Evolutionary conservation across 495 filamentous ascomycete species (phyloP).

Genomic region (Antarctomyces pellizariae): DNA sequence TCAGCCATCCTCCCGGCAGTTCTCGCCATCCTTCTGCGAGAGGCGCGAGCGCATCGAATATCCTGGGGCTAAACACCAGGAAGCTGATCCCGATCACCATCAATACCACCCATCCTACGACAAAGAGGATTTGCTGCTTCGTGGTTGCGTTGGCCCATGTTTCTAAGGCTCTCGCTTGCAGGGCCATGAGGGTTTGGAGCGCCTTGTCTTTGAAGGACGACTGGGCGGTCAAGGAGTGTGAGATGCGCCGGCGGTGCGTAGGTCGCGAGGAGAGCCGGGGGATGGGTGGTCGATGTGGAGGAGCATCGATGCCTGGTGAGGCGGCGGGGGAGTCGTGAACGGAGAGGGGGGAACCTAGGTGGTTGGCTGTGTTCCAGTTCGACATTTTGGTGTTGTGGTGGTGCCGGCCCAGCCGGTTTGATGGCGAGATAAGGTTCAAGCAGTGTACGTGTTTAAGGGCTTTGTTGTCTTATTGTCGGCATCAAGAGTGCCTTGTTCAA

Average conservation of each 20-base stretch:
- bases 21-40: slow-evolving; percentile 50
- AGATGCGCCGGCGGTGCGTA: slow-evolving; percentile 15
- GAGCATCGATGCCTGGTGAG: background rate
- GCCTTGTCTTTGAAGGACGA: slow-evolving; percentile 20
- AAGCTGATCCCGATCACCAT: slow-evolving; percentile 36
- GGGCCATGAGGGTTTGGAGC: slow-evolving; percentile 19
- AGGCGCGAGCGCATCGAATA: slow-evolving; percentile 50
- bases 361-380: too few species aligned
- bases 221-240: slow-evolving; percentile 10
- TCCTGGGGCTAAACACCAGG: slow-evolving; percentile 48
- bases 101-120: slow-evolving; percentile 22
- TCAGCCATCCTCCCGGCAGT: slow-evolving; percentile 43
- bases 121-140: slow-evolving; percentile 33
- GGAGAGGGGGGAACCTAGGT: too few species aligned
- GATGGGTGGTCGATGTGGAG: too few species aligned
- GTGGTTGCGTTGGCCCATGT: slow-evolving; percentile 30
- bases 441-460: too few species aligned
- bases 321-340: too few species aligned
- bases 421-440: too few species aligned
- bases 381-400: too few species aligned
- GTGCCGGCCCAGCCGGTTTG: too few species aligned
- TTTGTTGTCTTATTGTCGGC: too few species aligned
- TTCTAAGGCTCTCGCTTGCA: slow-evolving; percentile 15
- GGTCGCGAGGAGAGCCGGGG: slow-evolving; percentile 9
- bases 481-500: too few species aligned